phyloP scores from a whole-genome alignment of 2,329 filamentous ascomycete species.

The Apiospora saccharicola region DNA sequence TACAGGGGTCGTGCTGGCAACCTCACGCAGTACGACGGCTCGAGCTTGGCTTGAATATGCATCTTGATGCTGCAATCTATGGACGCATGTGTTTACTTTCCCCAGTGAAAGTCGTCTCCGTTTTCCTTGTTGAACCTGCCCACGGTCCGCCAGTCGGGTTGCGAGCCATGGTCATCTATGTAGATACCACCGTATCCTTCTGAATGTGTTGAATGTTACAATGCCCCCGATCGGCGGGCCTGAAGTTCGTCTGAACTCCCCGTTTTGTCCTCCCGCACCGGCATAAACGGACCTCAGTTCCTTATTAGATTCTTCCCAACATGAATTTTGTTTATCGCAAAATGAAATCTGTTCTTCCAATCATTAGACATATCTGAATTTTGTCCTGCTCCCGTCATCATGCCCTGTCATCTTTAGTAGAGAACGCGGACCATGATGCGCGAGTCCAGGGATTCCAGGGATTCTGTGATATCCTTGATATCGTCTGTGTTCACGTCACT shows the following conservation, averaged over 20 bases:
- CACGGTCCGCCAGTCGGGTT: not conserved
- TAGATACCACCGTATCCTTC: constrained; percentile 11
- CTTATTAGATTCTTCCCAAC: not conserved
- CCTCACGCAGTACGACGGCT: constrained; percentile 5
- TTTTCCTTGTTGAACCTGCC: constrained; percentile 17
- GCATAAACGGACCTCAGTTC: not conserved
- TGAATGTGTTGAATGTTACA: constrained; percentile 21
- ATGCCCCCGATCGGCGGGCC: not conserved
- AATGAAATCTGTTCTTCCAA: not conserved
- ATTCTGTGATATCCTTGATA: constrained; percentile 86
- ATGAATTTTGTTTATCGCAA: not conserved
- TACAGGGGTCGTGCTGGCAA: constrained; percentile 4
- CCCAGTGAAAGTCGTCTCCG: not conserved
- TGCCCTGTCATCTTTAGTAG: constrained; percentile 39
- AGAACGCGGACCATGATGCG: constrained; percentile 49
- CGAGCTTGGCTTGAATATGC: constrained; percentile 18
- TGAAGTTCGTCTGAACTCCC: constrained; percentile 4
- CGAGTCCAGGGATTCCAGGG: constrained; percentile 78
- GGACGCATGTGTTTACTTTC: constrained; percentile 9
- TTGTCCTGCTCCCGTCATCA: not conserved
- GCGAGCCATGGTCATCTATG: not conserved
- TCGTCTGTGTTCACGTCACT: constrained; percentile 82
- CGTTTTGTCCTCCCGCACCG: not conserved
- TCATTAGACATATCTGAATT: not conserved
- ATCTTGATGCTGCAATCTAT: constrained; percentile 22